These are phyloP conservation scores for Xylaria sp. DNA, from an alignment of 2,329 filamentous ascomycete species.

Conservation along the genomic window DNA sequence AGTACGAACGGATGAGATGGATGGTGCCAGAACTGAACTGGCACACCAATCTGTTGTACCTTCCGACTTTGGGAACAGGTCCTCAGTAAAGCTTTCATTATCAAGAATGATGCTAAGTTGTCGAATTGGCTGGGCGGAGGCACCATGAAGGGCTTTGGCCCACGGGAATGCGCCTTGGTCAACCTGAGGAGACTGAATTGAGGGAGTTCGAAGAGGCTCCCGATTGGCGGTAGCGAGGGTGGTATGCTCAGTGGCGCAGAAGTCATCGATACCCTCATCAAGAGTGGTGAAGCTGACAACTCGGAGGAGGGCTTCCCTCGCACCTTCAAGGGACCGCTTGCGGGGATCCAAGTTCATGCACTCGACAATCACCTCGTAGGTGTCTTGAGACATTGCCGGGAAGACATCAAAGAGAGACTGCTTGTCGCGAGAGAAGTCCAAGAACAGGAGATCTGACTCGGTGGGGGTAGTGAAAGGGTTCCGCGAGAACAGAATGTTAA, in stretches of 20 bases:
- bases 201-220: constrained; percentile 94
- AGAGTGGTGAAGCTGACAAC: constrained; percentile 92
- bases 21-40: constrained; percentile 78
- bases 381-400: constrained; percentile 98
- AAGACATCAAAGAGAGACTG: constrained; percentile 98
- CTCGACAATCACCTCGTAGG: constrained; percentile 90
- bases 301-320: constrained; percentile 80
- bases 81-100: constrained; percentile 81
- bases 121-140: constrained; percentile 74
- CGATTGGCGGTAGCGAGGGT: constrained; percentile 87
- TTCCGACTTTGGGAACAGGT: constrained; percentile 84
- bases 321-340: constrained; percentile 83
- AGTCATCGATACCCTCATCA: constrained; percentile 91
- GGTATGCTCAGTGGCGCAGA: constrained; percentile 84
- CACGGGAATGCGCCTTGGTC: constrained; percentile 90
- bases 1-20: constrained; percentile 83
- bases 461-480: constrained; percentile 95
- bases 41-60: constrained; percentile 81
- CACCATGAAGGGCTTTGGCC: constrained; percentile 88
- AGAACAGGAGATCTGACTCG: constrained; percentile 89
- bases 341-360: constrained; percentile 91
- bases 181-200: constrained; percentile 86
- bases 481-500: constrained; percentile 96
- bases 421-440: constrained; percentile 92
- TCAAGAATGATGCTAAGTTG: constrained; percentile 89